Percentiles rank a stretch among this genome's conserved stretches.
These are phyloP conservation scores for Sporothrix globosa DNA, from an alignment of 2,329 filamentous ascomycete species.

Conservation along the genomic window DNA sequence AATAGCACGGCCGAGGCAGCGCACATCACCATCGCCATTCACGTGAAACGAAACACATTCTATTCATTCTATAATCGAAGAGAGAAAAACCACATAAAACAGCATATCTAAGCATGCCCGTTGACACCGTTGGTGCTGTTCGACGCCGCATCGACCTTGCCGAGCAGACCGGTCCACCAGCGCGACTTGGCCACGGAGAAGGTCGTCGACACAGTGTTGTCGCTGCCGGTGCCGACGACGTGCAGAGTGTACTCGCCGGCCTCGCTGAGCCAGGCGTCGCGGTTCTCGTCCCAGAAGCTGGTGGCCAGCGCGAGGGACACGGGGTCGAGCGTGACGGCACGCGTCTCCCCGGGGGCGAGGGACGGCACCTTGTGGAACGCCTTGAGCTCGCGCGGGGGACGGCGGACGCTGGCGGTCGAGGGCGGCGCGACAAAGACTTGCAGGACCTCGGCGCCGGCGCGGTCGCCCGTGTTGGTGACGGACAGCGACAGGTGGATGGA, in stretches of 20 bases:
- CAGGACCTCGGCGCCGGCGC: constrained; percentile 58
- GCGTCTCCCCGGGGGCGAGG: constrained; percentile 25
- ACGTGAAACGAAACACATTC: background rate
- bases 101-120: constrained; percentile 6
- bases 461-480: constrained; percentile 51
- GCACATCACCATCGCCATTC: background rate
- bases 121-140: background rate
- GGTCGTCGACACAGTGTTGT: constrained; percentile 18
- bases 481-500: constrained; percentile 41
- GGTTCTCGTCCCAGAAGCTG: constrained; percentile 34
- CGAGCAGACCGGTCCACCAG: constrained; percentile 31
- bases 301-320: constrained; percentile 31
- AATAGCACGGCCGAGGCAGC: background rate
- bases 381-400: constrained; percentile 57
- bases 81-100: no score
- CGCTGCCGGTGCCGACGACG: constrained; percentile 27
- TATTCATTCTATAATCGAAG: constrained; percentile 15
- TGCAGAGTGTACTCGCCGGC: constrained; percentile 29
- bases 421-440: constrained; percentile 53
- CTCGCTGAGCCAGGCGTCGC: constrained; percentile 31
- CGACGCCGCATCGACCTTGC: background rate
- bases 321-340: background rate
- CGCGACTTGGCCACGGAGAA: constrained; percentile 26
- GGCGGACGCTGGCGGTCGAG: constrained; percentile 43
- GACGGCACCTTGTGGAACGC: constrained; percentile 61